A percentile compares a stretch with the other conserved stretches of the same genome.
Conservation (phyloP, 306 rosid genomes). For the Pterocarpus macrocarpus region DNA sequence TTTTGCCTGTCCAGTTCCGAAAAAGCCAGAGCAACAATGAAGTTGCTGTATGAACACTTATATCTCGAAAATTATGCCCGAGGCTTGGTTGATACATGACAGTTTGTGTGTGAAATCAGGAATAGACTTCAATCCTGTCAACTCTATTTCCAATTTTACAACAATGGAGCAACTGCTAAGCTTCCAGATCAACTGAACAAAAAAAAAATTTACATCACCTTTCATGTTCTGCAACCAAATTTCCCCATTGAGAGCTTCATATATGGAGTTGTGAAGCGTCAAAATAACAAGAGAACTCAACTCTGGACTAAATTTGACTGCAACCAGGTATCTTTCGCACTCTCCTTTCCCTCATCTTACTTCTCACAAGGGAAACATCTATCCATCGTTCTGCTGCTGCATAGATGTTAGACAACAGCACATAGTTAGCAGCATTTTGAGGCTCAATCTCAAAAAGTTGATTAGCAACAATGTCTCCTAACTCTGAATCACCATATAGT, state of each 20-base stretch:
- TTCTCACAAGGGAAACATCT: slow-evolving; percentile 74
- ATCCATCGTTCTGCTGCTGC: slow-evolving; percentile 75
- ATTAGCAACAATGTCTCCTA: slow-evolving; percentile 73
- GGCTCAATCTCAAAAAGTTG: slow-evolving; percentile 72
- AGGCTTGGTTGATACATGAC: background rate
- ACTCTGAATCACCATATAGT: slow-evolving; percentile 55
- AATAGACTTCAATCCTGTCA: background rate
- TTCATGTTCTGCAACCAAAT: slow-evolving; percentile 38
- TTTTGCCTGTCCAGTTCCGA: background rate
- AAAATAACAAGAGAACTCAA: slow-evolving; percentile 34
- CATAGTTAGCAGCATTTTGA: slow-evolving; percentile 70
- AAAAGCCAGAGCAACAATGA: background rate
- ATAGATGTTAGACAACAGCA: slow-evolving; percentile 75
- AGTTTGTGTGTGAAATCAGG: background rate
- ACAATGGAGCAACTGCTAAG: slow-evolving; percentile 27
- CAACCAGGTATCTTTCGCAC: slow-evolving; percentile 68
- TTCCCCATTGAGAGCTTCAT: slow-evolving; percentile 37
- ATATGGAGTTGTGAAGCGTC: slow-evolving; percentile 7
- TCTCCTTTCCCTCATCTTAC: slow-evolving; percentile 69
- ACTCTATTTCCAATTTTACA: slow-evolving; percentile 28
- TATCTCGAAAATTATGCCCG: slow-evolving; percentile 19
- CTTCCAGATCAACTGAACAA: slow-evolving; percentile 15
- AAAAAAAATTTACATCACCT: background rate
- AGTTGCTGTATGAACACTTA: background rate
- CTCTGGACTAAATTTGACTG: slow-evolving; percentile 56